Evolutionary conservation across 257 asterid genomes (phyloP).

Genomic region (Solanum appendiculatum): DNA sequence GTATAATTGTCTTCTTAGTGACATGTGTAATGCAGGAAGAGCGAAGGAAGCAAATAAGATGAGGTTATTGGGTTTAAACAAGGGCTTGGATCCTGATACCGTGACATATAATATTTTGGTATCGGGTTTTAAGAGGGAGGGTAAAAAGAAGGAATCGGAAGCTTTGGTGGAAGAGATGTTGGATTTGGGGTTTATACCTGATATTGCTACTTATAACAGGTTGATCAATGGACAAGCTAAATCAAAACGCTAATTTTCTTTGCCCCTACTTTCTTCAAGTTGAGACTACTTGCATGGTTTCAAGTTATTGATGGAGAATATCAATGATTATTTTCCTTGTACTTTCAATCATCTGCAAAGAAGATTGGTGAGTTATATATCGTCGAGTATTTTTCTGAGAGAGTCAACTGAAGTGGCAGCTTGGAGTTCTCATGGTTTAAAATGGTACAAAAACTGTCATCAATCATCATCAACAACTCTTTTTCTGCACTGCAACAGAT

Average conservation of each 20-base stretch:
- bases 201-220: slow-evolving; percentile 67
- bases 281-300: background rate
- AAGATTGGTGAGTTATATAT: background rate
- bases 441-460: background rate
- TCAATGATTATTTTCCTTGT: background rate
- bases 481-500: background rate
- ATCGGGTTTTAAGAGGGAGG: slow-evolving; percentile 52
- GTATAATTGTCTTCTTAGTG: slow-evolving; percentile 56
- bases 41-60: slow-evolving; percentile 64
- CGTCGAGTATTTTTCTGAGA: background rate
- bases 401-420: background rate
- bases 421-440: background rate
- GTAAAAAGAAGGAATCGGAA: slow-evolving; percentile 68
- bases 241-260: slow-evolving; percentile 11
- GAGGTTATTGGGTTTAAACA: slow-evolving; percentile 54
- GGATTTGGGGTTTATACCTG: slow-evolving; percentile 72
- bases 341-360: background rate
- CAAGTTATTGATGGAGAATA: background rate
- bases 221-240: slow-evolving; percentile 51
- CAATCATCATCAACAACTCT: background rate
- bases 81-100: slow-evolving; percentile 67
- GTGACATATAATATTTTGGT: slow-evolving; percentile 70
- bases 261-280: background rate
- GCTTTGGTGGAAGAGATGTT: slow-evolving; percentile 74
- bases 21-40: slow-evolving; percentile 53